phyloP scores from a whole-genome alignment of 495 filamentous ascomycete species.

The Penicillium cinerascens region DNA sequence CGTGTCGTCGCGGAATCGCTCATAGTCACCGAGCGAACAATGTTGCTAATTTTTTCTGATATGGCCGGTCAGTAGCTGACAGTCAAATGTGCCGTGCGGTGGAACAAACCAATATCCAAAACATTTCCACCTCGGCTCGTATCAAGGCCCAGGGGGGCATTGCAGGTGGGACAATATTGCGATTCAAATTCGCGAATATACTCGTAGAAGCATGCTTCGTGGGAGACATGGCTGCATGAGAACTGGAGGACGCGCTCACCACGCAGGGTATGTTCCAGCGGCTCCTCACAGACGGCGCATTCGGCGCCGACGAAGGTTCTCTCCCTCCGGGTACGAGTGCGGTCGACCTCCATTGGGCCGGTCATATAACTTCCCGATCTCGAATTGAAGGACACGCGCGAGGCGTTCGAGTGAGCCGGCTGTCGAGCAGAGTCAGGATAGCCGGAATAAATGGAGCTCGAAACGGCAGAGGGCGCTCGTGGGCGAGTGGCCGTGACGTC shows the following conservation, averaged over 20 bases:
- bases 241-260: conserved; percentile 96
- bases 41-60: conserved; percentile 90
- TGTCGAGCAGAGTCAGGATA: conserved; percentile 16
- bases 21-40: conserved; percentile 80
- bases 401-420: conserved; percentile 30
- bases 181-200: conserved; percentile 94
- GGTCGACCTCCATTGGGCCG: conserved; percentile 72
- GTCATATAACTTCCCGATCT: conserved; percentile 58
- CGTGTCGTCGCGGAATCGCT: conserved; percentile 54
- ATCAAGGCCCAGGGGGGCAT: conserved; percentile 88
- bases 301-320: conserved; percentile 92
- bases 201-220: conserved; percentile 99
- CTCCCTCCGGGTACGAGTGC: conserved; percentile 78
- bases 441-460: conserved; percentile 19
- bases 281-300: conserved; percentile 97
- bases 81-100: background rate
- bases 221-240: conserved; percentile 91
- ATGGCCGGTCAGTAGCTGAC: background rate
- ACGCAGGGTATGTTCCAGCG: conserved; percentile 90
- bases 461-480: conserved; percentile 28
- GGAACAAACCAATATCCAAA: conserved; percentile 80
- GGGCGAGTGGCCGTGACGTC: conserved; percentile 16
- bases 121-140: conserved; percentile 95
- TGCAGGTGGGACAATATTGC: conserved; percentile 92
- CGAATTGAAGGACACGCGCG: conserved; percentile 45